phyloP scores from a whole-genome alignment of 2,329 filamentous ascomycete genomes.

The Didymella exigua region DNA sequence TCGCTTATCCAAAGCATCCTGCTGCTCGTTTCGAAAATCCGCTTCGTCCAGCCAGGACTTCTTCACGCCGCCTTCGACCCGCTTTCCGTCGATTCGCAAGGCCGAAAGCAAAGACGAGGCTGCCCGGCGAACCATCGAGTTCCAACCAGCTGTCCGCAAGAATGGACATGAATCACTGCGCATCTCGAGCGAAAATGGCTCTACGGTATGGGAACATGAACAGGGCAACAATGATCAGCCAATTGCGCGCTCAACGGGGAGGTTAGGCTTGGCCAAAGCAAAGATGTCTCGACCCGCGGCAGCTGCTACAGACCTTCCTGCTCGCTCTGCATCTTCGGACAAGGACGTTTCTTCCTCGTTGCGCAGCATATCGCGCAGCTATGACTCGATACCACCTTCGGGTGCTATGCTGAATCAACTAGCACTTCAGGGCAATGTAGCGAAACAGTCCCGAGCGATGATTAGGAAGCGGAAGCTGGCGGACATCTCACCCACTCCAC shows the following conservation, averaged over 20 bases:
- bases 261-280: not conserved
- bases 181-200: not conserved
- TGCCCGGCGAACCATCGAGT: not conserved
- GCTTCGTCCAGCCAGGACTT: conserved; percentile 16
- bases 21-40: conserved; percentile 5
- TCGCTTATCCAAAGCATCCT: not conserved
- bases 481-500: not conserved
- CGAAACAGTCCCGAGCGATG: not conserved
- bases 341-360: not conserved
- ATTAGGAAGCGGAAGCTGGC: not conserved
- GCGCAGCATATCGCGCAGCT: not conserved
- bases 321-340: not conserved
- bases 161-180: not conserved
- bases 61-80: conserved; percentile 24
- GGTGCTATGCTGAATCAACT: not conserved
- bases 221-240: not conserved
- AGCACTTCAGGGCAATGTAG: not conserved
- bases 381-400: not conserved
- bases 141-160: no score
- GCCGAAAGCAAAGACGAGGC: not conserved
- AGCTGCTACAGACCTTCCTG: not conserved
- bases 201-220: not conserved
- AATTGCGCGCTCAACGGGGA: not conserved
- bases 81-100: not conserved
- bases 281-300: not conserved